Percentiles rank a stretch among this genome's conserved stretches.
Conservation (phyloP, 768 basidiomycete species). For the Boletus subcaerulescens region DNA sequence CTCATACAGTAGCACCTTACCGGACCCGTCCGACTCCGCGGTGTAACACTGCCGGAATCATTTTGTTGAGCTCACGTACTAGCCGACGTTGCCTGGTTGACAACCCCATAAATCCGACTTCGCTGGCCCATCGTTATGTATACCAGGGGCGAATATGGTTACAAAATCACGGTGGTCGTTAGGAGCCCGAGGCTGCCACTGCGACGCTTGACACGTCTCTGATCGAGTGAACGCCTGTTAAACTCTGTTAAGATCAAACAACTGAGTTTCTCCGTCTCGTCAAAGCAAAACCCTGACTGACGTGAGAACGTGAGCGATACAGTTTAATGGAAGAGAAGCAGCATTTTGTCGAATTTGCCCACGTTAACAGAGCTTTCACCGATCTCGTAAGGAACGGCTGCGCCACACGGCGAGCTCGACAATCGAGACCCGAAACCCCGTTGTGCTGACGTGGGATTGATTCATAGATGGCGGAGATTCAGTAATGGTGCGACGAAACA, state of each 20-base stretch:
- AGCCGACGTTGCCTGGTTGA: constrained; percentile 24
- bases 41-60: constrained; percentile 19
- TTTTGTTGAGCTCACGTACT: constrained; percentile 11
- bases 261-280: not conserved
- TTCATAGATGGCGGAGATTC: too few species aligned
- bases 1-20: not conserved
- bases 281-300: not conserved
- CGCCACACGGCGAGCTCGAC: constrained; percentile 22
- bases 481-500: too few species aligned
- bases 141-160: not conserved
- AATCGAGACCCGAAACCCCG: too few species aligned
- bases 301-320: constrained; percentile 17
- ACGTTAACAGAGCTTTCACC: not conserved
- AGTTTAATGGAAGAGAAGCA: constrained; percentile 16
- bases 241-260: not conserved
- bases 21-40: constrained; percentile 2
- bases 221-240: too few species aligned
- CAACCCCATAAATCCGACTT: not conserved
- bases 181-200: too few species aligned
- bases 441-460: too few species aligned
- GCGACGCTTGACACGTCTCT: not conserved
- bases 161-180: not conserved
- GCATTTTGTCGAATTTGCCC: constrained; percentile 1
- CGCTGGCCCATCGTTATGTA: not conserved
- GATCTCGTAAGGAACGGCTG: constrained; percentile 10